A percentile compares a stretch with the other conserved stretches of the same genome.
Conservation (phyloP, 345 rosid species). For the Sonneratia caseolaris region DNA sequence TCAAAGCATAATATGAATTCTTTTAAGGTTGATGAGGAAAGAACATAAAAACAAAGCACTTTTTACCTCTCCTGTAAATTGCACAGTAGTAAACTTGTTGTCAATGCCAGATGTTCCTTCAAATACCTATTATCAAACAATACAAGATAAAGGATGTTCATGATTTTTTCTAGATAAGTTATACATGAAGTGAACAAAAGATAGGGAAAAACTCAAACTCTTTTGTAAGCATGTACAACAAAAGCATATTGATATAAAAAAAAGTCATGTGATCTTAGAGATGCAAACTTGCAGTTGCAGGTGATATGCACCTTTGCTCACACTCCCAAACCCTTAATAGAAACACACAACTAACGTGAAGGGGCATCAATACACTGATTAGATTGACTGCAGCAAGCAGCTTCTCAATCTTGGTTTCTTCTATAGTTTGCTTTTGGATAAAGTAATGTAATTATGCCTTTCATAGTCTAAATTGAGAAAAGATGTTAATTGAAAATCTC, state of each 20-base stretch:
- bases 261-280: no score
- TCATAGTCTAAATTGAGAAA: not conserved
- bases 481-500: not conserved
- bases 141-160: not conserved
- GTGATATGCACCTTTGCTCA: no score
- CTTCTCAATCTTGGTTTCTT: conserved; percentile 1
- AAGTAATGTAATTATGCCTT: not conserved
- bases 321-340: no score
- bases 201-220: not conserved
- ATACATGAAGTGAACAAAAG: not conserved
- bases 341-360: no score
- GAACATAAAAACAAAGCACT: not conserved
- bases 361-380: no score
- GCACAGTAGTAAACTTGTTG: conserved; percentile 85
- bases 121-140: conserved; percentile 46
- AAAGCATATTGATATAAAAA: not conserved
- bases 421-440: not conserved
- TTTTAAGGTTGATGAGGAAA: not conserved
- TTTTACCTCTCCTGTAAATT: conserved; percentile 87
- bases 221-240: not conserved
- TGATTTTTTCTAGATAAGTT: not conserved
- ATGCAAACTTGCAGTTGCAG: no score
- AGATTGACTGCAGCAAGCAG: not conserved
- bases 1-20: not conserved
- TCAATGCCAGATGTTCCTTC: conserved; percentile 97